Percentiles rank a stretch among this genome's conserved stretches.
Evolutionary conservation across 2,329 filamentous ascomycete species (phyloP).

Genomic region (Fusarium succisae): DNA sequence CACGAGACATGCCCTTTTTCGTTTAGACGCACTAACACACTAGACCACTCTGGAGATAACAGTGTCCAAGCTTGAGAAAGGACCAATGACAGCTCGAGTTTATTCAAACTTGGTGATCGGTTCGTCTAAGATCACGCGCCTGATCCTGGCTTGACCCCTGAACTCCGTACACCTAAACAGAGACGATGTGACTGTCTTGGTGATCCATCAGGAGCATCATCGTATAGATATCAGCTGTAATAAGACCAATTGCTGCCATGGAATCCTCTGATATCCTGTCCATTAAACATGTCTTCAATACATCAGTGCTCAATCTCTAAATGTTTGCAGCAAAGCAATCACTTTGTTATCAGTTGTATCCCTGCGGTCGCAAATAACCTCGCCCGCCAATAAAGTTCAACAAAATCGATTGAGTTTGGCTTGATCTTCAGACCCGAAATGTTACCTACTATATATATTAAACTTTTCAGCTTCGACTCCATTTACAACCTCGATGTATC

Average conservation of each 20-base stretch:
- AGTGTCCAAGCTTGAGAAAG: background rate
- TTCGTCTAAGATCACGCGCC: slow-evolving; percentile 15
- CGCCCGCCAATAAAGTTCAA: slow-evolving; percentile 12
- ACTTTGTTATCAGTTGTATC: background rate
- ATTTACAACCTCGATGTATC: background rate
- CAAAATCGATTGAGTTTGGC: slow-evolving; percentile 26
- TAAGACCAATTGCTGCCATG: background rate
- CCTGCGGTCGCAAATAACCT: background rate
- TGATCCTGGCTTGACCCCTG: slow-evolving; percentile 17
- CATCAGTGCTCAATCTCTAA: background rate
- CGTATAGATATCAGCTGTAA: background rate
- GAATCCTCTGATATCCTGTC: background rate
- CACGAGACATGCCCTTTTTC: slow-evolving; percentile 22
- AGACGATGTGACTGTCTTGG: slow-evolving; percentile 15
- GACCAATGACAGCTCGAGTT: slow-evolving; percentile 3
- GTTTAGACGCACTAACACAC: slow-evolving; percentile 22
- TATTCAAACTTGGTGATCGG: slow-evolving; percentile 14
- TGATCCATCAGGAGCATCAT: slow-evolving; percentile 3
- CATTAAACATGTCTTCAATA: background rate
- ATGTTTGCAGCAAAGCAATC: background rate
- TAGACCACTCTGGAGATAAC: slow-evolving; percentile 24
- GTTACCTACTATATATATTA: background rate
- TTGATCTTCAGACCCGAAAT: slow-evolving; percentile 12
- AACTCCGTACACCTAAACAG: slow-evolving; percentile 1
- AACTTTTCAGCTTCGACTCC: background rate